Base-by-base conservation (phyloP, 2,329 filamentous ascomycete genomes). In the Colletotrichum godetiae region DNA sequence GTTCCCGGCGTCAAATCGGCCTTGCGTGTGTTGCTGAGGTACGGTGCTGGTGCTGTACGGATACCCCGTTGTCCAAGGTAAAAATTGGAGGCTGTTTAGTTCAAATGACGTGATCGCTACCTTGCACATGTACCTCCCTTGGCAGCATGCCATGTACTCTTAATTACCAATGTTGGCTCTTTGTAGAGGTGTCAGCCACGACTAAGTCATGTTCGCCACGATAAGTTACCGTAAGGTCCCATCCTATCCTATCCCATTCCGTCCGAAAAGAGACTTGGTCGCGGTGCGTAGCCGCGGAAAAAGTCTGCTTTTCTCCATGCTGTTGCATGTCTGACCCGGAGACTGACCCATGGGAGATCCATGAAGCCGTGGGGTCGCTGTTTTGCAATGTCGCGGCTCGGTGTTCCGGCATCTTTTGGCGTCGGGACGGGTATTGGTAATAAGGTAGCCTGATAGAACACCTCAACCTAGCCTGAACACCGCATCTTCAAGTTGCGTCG, bases 51-150 rank as follows among this genome's bases (percentile, higher is more conserved):
- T 49, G 37, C 37, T 42, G 42, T 49, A 49, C 42, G 42, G 42
- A 49, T 49, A 46, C 49, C 61, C 62, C 65, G 60, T 73, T 67
- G 69, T 56, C 60, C 66, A 58, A 74, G 65, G 65, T 68, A 72
- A 74, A 72, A 73, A 70, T 74, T 49, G 70, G 70, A 68, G 63
- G 70, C 63, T 73, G 69, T 67, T 74, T 77, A 77, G 76, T 72
- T 74, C 68, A 68, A 75, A 77, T 77, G 76, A 77, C 76, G 76
- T 77, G 76, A 75, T 77, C 76, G 74, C 64, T 74, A 72, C 74
- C 73, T 74, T 68, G 72, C 64, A 49, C 37, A 74, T 66, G 74
- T 75, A 67, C 72, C 68, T 46, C 52, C 70, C 65, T 69, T 66
- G 62, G 63, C 68, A 60, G 68, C 66, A 35, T 22, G 24, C 60